Evolutionary conservation across 2,329 filamentous ascomycete species (phyloP), one percentile per base, ranked within the genome.

Genomic region (Claviceps monticola): DNA sequence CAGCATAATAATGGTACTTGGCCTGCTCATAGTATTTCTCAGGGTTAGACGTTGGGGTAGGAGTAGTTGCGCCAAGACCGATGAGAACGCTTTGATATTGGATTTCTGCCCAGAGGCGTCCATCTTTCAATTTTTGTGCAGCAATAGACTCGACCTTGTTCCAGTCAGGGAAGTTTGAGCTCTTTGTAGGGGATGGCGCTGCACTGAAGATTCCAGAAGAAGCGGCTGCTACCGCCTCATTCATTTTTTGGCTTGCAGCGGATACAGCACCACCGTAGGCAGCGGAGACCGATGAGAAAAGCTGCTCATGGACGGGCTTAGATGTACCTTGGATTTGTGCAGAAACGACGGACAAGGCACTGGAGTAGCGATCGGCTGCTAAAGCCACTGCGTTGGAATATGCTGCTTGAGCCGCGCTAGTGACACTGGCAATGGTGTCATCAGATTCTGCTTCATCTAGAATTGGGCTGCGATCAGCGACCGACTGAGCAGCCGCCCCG

Each of bases 1-100:
- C 86, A 56, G 88, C 84, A 59, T 88, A 90, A 66, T 91, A 91
- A 61, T 80, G 77, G 58, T 75, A 68, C 58, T 74, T 77, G 46
- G 78, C 84, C 70, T 74, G 82, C 62, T 73, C 79, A 62, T 70
- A 79, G 68, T 74, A 77, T 72, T 68, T 83, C 66, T 70, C 83
- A 54, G 65, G 75, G 65, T 68, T 60, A 0, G 73, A 69, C 56
- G 67, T 80, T 2, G 66, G 61, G 0, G 65, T 68, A 56, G 64
- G 74, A 1, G 83, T 81, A 1, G 80, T 74, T n/a, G 72, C 65
- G 19, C 82, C 79, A 42, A 84, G 71, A 29, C 80, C 82, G 51
- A 80, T 73, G 64, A 83, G 82, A n/a, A 82, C 82, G 50, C 72
- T 79, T 48, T 82, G 75, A 58, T 86, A 86, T 60, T 88, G 84